Evolutionary conservation across 148 eudicot species (phyloP), one percentile per base, ranked within the genome.

Genomic region (Dianthus caryophyllus): DNA sequence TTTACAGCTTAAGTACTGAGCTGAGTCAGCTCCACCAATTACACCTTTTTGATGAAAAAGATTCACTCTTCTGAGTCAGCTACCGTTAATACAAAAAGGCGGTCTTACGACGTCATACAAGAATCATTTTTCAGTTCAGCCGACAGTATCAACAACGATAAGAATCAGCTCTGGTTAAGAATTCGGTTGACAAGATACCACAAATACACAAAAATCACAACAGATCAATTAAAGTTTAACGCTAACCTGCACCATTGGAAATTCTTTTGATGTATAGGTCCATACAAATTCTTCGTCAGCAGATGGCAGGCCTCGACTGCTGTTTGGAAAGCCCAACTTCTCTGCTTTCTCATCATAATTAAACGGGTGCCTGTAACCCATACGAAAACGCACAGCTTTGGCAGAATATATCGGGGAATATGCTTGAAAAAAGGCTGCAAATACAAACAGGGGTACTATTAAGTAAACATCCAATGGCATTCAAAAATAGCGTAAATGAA

Each of bases 221-320:
- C 36, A 41, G 2, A 36, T 8, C 72, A 53, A 47, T 17, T 58
- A n/a, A 21, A 31, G 11, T 12, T 13, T 27, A 18, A 27, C 44
- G 54, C 66, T 67, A 65, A 91, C 97, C 97, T 87, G 96, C 55
- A 64, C 56, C 96, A 92, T 89, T 6, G 89, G 84, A 77, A 83
- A 92, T 71, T 77, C 81, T 72, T 78, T 79, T 26, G 97, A 85
- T 50, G 93, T 92, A 71, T 92, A 85, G 13, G 92, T 86, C 97
- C 97, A 92, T 22, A 76, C 67, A 68, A 83, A 85, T 70, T 76
- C 77, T 55, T 84, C 87, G 64, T 81, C 93, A 25, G 75, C 83
- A 72, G 64, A 71, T 71, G 73, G 66, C 38, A 62, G 63, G 62
- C 76, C 53, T n/a, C 82, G 81, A 49, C 47, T 66, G 33, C 66